Evolutionary conservation across 1,139 yeast genomes (phyloP).

Genomic region (Yamadazyma triangularis): DNA sequence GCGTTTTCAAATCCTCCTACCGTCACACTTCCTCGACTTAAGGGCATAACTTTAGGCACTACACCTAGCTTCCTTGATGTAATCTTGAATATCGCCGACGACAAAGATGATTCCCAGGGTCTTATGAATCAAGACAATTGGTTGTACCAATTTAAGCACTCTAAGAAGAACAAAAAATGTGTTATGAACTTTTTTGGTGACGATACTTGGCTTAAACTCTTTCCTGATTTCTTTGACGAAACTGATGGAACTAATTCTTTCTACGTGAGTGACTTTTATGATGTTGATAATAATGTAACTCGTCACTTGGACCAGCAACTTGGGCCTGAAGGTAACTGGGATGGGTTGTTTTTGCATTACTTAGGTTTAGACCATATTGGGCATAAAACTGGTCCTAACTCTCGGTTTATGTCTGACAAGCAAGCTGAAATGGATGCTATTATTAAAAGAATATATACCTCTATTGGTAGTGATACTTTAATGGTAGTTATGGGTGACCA

Average conservation of each 20-base stretch:
- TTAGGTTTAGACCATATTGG: conserved; percentile 96
- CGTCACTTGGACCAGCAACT: conserved; percentile 69
- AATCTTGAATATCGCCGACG: conserved; percentile 88
- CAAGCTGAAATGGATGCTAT: conserved; percentile 83
- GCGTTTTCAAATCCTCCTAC: conserved; percentile 89
- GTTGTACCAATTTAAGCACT: conserved; percentile 59
- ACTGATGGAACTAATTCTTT: conserved; percentile 90
- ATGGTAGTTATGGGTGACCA: conserved; percentile 88
- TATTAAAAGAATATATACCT: conserved; percentile 45
- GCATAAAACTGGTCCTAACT: conserved; percentile 89
- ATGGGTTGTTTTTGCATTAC: conserved; percentile 81
- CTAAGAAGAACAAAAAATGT: conserved; percentile 12
- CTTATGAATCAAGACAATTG: conserved; percentile 80
- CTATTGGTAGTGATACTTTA: conserved; percentile 46
- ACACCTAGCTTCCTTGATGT: conserved; percentile 83
- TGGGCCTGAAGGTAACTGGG: conserved; percentile 52
- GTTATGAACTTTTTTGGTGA: conserved; percentile 85
- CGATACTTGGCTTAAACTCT: conserved; percentile 93
- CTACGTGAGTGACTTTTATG: conserved; percentile 90
- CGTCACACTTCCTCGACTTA: conserved; percentile 73
- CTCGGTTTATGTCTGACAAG: conserved; percentile 73
- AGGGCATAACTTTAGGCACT: conserved; percentile 79
- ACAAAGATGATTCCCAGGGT: conserved; percentile 70
- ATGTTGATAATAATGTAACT: conserved; percentile 90
- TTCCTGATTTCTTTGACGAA: conserved; percentile 59